Evolutionary conservation across 805 yeast species (phyloP).

Genomic region (Citeromyces matritensis): DNA sequence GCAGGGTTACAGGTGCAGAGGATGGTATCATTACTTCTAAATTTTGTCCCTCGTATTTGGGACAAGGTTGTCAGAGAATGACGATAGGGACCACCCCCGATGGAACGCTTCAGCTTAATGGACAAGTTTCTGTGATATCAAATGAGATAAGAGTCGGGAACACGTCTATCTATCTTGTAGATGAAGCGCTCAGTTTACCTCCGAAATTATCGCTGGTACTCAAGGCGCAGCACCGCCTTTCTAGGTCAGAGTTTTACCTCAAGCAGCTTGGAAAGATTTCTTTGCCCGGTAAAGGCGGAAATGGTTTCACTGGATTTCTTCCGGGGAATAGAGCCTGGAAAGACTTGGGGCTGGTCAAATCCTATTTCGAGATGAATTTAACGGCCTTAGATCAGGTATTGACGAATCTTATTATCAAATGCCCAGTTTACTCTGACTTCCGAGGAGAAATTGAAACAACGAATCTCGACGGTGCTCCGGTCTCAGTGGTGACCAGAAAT

Average conservation of each 20-base stretch:
- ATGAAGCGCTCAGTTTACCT: conserved; percentile 50
- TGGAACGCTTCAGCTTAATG: conserved; percentile 30
- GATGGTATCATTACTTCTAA: conserved; percentile 29
- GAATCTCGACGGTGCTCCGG: conserved; percentile 13
- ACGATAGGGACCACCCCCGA: conserved; percentile 23
- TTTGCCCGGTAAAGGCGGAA: conserved; percentile 28
- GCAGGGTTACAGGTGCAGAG: conserved; percentile 18
- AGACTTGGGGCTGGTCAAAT: conserved; percentile 38
- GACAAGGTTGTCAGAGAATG: conserved; percentile 50
- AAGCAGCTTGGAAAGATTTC: conserved; percentile 34
- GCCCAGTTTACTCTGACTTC: conserved; percentile 53
- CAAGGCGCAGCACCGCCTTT: conserved; percentile 46
- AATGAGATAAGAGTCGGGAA: conserved; percentile 38
- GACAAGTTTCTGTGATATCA: conserved; percentile 28
- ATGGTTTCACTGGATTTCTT: conserved; percentile 62
- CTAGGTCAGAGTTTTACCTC: conserved; percentile 47
- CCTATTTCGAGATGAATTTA: conserved; percentile 38
- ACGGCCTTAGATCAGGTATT: conserved; percentile 36
- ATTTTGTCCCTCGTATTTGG: conserved; percentile 42
- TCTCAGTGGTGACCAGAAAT: conserved; percentile 6
- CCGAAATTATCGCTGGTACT: conserved; percentile 47
- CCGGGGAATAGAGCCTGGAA: conserved; percentile 75
- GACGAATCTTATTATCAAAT: conserved; percentile 45
- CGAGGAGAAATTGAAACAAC: conserved; percentile 12
- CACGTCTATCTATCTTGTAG: conserved; percentile 50